Conservation (phyloP, 2,329 filamentous ascomycete species). For the Pochonia chlamydosporia region DNA sequence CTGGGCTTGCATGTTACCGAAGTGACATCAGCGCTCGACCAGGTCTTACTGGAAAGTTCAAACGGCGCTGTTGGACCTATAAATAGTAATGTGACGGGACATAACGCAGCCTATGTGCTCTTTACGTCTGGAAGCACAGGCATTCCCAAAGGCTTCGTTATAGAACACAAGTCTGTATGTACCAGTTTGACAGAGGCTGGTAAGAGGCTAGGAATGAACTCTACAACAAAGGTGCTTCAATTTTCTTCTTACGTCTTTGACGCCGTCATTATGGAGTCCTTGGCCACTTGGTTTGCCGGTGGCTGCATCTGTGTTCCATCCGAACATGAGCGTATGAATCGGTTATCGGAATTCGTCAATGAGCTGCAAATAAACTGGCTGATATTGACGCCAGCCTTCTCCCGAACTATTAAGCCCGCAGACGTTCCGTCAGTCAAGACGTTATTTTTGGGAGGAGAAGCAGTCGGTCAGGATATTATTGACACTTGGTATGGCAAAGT, state of each 20-base stretch:
- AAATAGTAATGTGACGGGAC: too few species aligned
- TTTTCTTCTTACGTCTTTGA: slow-evolving; percentile 6
- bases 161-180: not conserved
- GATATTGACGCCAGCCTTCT: not conserved
- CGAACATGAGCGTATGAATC: not conserved
- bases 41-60: too few species aligned
- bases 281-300: not conserved
- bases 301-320: slow-evolving; percentile 8
- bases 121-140: not conserved
- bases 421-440: not conserved
- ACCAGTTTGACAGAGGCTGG: not conserved
- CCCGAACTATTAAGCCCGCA: not conserved
- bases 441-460: not conserved
- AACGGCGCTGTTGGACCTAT: too few species aligned
- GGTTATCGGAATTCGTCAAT: not conserved
- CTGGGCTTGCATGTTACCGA: too few species aligned
- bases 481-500: not conserved
- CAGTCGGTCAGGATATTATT: not conserved
- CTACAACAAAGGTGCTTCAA: not conserved
- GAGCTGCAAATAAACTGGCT: not conserved
- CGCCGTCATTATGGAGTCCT: slow-evolving; percentile 1
- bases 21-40: too few species aligned
- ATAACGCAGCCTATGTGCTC: not conserved
- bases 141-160: not conserved
- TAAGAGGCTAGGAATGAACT: not conserved